Base-by-base conservation (phyloP, 164 flowering plant species). In the Sedum album region DNA sequence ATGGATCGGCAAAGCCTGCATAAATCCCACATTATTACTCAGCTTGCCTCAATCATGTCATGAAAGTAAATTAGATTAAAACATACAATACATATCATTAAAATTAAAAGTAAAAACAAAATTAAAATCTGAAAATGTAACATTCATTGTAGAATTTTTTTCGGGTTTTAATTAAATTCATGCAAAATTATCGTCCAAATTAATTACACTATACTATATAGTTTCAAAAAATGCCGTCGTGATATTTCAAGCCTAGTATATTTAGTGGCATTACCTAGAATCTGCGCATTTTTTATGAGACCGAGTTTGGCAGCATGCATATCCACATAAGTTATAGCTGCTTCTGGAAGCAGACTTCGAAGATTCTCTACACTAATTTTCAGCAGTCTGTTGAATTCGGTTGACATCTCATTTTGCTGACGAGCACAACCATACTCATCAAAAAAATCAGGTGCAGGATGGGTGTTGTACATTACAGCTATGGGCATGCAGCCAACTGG, bases 311-410 rank as follows among this genome's bases (percentile, higher is more conserved):
- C 39, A 0, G 80, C 60, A 70, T 79, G 81, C 8, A 81, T 41
- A 67, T 83, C 86, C 28, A 83, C 86, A 38, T 81, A 81, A 2
- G 83, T 81, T 51, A 83, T 49, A 1, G 81, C 77, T 31, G 81
- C 80, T 25, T 5, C 6, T 0, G 80, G 80, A 21, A 81, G 72
- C 0, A 63, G 78, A n/a, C 66, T 72, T 8, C 82, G 44, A 2
- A 82, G 66, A 30, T 77, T 49, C 8, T 10, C 46, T 6, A 79
- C 77, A 0, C 71, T 67, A n/a, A 69, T 31, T 25, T 81, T 79
- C 36, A 83, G 60, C 17, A 21, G 30, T 1, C 26, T 20, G 70
- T 83, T 83, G 77, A 79, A 83, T 26, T 44, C 75, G 75, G 65
- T 79, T 83, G 71, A 64, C 74, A 83, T 15, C 86, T 80, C 28